Evolutionary conservation across 805 yeast genomes (phyloP).

Genomic region (Cyberlindnera samutprakarnensis): DNA sequence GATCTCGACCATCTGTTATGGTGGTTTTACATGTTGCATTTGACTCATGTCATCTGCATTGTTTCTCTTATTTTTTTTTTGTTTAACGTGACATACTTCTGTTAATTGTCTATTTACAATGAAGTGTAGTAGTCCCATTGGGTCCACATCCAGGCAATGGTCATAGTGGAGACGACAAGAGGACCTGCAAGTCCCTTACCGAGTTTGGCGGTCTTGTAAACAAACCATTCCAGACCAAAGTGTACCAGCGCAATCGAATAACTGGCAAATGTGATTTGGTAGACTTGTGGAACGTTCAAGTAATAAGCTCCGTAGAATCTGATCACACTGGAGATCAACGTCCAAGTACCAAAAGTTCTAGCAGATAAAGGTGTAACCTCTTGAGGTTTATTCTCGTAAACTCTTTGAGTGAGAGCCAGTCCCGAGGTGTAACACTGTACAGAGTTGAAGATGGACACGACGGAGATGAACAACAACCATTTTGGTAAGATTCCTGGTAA

Average conservation of each 20-base stretch:
- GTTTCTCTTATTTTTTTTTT: too few species aligned
- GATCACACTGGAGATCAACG: conserved; percentile 75
- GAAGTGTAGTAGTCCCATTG: conserved; percentile 55
- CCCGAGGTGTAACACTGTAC: conserved; percentile 78
- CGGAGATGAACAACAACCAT: conserved; percentile 75
- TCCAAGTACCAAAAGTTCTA: conserved; percentile 99
- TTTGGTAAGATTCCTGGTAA: conserved; percentile 59
- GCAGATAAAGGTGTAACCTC: conserved; percentile 70
- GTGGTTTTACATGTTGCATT: neutral
- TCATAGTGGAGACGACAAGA: conserved; percentile 64
- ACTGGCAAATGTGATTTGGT: conserved; percentile 70
- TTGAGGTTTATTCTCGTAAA: conserved; percentile 58
- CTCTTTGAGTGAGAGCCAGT: conserved; percentile 65
- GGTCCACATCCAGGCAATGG: conserved; percentile 73
- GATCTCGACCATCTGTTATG: neutral
- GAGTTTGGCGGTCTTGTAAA: conserved; percentile 70
- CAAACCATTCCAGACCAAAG: conserved; percentile 75
- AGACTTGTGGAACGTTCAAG: conserved; percentile 60
- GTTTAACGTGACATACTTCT: too few species aligned
- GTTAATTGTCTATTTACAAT: neutral
- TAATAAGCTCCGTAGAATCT: conserved; percentile 84
- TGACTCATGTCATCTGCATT: neutral
- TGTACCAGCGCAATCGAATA: conserved; percentile 80
- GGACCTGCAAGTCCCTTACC: conserved; percentile 92
- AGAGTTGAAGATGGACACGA: conserved; percentile 89